Percentiles rank a stretch among this genome's conserved stretches.
phyloP scores from a whole-genome alignment of 2,329 filamentous ascomycete genomes.

The Exophiala sp. region DNA sequence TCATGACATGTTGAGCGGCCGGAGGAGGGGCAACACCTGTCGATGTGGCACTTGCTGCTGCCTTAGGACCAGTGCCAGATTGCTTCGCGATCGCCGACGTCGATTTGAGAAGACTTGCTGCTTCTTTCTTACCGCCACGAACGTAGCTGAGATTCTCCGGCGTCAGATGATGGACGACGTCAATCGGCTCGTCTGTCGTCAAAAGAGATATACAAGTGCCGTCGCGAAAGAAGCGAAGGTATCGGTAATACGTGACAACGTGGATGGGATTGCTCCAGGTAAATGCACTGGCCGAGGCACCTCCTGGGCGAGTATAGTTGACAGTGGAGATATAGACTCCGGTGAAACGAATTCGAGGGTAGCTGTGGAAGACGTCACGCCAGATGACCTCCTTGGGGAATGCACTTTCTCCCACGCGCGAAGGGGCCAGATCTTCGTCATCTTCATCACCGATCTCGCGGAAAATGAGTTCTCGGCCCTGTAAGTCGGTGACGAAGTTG shows the following conservation, averaged over 20 bases:
- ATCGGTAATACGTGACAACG: constrained; percentile 97
- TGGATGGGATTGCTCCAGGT: constrained; percentile 82
- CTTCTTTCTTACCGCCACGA: constrained; percentile 24
- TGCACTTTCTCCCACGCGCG: constrained; percentile 20
- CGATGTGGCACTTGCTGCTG: constrained; percentile 36
- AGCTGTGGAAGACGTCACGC: constrained; percentile 70
- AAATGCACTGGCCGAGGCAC: constrained; percentile 64
- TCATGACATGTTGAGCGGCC: constrained; percentile 57
- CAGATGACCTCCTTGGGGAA: constrained; percentile 40
- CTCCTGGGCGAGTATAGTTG: constrained; percentile 86
- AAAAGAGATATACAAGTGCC: constrained; percentile 78
- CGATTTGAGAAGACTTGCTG: constrained; percentile 16
- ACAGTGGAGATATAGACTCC: constrained; percentile 96
- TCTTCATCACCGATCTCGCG: constrained; percentile 31
- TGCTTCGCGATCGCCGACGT: constrained; percentile 26
- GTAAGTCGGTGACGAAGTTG: constrained; percentile 62
- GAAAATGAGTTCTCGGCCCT: constrained; percentile 39
- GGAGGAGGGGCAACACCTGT: constrained; percentile 34
- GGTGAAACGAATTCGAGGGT: constrained; percentile 87
- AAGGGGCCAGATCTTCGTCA: constrained; percentile 28
- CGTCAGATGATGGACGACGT: constrained; percentile 80
- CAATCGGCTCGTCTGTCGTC: constrained; percentile 75
- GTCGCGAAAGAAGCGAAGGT: constrained; percentile 90
- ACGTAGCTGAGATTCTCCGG: constrained; percentile 59
- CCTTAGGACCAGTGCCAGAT: constrained; percentile 33